Percentiles rank a stretch among this genome's conserved stretches.
phyloP scores from a whole-genome alignment of 2,329 filamentous ascomycete genomes.

The Xylariaceae sp. region DNA sequence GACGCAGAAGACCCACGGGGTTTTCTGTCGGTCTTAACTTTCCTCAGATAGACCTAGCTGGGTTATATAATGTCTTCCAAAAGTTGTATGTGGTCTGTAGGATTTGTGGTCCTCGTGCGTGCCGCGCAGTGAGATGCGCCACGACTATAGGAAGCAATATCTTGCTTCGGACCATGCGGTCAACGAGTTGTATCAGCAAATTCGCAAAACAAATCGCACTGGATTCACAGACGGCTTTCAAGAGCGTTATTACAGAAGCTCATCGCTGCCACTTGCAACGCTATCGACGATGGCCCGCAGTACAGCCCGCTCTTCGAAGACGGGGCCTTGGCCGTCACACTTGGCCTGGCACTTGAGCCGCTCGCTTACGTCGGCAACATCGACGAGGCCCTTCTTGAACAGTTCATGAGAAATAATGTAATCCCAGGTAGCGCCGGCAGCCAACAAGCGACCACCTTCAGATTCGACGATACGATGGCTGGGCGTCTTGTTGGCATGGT shows the following conservation, averaged over 20 bases:
- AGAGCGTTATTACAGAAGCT: constrained; percentile 57
- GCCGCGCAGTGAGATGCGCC: no score
- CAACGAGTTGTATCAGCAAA: no score
- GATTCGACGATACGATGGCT: constrained; percentile 68
- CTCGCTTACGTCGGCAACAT: constrained; percentile 79
- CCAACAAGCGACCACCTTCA: constrained; percentile 67
- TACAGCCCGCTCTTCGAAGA: constrained; percentile 78
- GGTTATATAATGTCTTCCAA: no score
- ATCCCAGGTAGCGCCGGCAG: constrained; percentile 83
- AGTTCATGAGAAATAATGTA: constrained; percentile 78
- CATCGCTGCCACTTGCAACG: constrained; percentile 73
- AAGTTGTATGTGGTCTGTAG: no score
- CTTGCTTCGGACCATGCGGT: no score
- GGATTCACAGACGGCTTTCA: not conserved
- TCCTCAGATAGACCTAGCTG: no score
- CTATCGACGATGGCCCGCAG: constrained; percentile 74
- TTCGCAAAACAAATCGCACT: no score
- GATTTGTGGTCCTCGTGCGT: no score
- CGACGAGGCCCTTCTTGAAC: constrained; percentile 73
- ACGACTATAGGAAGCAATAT: no score
- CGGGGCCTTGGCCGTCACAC: constrained; percentile 85
- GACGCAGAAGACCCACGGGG: no score
- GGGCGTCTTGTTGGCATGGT: constrained; percentile 60
- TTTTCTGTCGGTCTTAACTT: no score
- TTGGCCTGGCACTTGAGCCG: constrained; percentile 70